Percentiles rank a stretch among this genome's conserved stretches.
phyloP scores from a whole-genome alignment of 768 basidiomycete species.

The Russula brevipes region DNA sequence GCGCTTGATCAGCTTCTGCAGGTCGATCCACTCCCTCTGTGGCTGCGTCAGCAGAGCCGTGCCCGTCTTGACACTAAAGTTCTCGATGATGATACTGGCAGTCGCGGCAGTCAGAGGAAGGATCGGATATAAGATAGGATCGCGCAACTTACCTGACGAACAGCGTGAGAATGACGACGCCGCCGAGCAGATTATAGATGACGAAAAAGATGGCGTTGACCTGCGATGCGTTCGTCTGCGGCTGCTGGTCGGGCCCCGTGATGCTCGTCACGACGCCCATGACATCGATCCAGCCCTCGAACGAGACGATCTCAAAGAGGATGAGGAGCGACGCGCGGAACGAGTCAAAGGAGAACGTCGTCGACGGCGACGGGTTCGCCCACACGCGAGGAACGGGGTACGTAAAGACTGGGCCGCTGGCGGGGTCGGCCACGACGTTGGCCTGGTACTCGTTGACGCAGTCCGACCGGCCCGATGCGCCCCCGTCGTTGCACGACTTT shows the following conservation, averaged over 20 bases:
- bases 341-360: slow-evolving; percentile 83
- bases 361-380: slow-evolving; percentile 79
- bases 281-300: slow-evolving; percentile 97
- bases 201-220: slow-evolving; percentile 89
- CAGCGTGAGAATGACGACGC: slow-evolving; percentile 81
- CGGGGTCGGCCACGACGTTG: slow-evolving; percentile 45
- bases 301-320: slow-evolving; percentile 91
- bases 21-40: slow-evolving; percentile 91
- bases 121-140: not conserved
- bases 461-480: slow-evolving; percentile 47
- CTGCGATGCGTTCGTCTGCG: slow-evolving; percentile 64
- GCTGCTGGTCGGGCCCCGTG: slow-evolving; percentile 63
- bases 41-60: slow-evolving; percentile 79
- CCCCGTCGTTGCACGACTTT: slow-evolving; percentile 76
- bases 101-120: slow-evolving; percentile 8
- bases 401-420: slow-evolving; percentile 43
- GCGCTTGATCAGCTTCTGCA: slow-evolving; percentile 81
- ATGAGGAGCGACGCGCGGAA: slow-evolving; percentile 83
- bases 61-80: slow-evolving; percentile 84
- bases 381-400: slow-evolving; percentile 84
- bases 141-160: slow-evolving; percentile 68
- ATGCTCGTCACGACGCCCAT: slow-evolving; percentile 78
- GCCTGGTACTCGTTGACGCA: slow-evolving; percentile 75
- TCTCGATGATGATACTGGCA: slow-evolving; percentile 89
- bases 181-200: slow-evolving; percentile 87